phyloP scores from a whole-genome alignment of 2,329 filamentous ascomycete genomes.

The Phyllosticta ampelicida region DNA sequence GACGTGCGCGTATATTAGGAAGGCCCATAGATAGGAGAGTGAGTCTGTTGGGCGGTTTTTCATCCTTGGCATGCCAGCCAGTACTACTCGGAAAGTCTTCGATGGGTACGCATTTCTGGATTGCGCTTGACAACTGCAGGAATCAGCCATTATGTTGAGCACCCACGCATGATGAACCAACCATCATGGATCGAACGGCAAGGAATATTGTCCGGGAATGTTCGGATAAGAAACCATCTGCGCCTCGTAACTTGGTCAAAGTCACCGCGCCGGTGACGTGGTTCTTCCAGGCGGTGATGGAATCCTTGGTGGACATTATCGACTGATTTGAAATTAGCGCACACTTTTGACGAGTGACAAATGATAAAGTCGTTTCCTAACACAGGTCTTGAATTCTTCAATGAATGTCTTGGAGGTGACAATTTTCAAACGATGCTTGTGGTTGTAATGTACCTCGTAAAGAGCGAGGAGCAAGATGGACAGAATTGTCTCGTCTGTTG shows the following conservation, averaged over 20 bases:
- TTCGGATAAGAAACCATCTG: constrained; percentile 28
- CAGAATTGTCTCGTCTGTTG: constrained; percentile 29
- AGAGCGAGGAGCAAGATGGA: constrained; percentile 31
- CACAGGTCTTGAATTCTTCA: constrained; percentile 4
- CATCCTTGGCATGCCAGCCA: constrained; percentile 26
- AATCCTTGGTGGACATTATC: constrained; percentile 28
- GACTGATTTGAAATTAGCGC: constrained; percentile 16
- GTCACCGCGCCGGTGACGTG: constrained; percentile 32
- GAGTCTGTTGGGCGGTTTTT: constrained; percentile 31
- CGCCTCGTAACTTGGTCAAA: constrained; percentile 27
- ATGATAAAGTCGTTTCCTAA: background rate
- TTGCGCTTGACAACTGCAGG: constrained; percentile 27
- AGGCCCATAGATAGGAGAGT: constrained; percentile 30
- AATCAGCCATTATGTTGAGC: constrained; percentile 4
- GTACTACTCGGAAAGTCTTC: constrained; percentile 26
- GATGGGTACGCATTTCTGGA: constrained; percentile 29
- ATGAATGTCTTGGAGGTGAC: background rate
- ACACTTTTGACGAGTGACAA: background rate
- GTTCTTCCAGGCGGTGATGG: constrained; percentile 27
- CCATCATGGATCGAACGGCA: constrained; percentile 32
- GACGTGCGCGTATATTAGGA: constrained; percentile 26
- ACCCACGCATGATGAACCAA: constrained; percentile 11
- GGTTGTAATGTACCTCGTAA: constrained; percentile 26
- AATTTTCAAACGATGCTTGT: background rate
- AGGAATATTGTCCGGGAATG: constrained; percentile 29